Conservation (phyloP, 495 filamentous ascomycete species). For the Penicillium soppii region DNA sequence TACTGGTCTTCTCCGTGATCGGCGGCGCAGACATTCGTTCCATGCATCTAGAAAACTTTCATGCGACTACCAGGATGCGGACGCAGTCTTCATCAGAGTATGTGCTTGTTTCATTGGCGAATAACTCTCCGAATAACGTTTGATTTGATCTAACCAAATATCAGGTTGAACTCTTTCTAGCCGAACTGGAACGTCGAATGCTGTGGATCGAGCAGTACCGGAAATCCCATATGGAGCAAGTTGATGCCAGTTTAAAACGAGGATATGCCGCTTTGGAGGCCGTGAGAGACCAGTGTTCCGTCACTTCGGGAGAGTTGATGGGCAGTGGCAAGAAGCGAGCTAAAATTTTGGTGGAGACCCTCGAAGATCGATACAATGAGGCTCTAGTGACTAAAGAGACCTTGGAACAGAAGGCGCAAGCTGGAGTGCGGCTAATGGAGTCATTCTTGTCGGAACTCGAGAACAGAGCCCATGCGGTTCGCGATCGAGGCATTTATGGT, state of each 20-base stretch:
- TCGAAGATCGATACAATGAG: constrained; percentile 89
- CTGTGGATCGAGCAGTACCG: constrained; percentile 89
- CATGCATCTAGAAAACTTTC: constrained; percentile 60
- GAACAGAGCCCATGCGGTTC: constrained; percentile 71
- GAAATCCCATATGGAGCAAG: constrained; percentile 72
- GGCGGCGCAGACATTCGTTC: constrained; percentile 64
- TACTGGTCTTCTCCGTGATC: constrained; percentile 40
- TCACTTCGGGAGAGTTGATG: constrained; percentile 88
- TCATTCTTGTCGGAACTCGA: constrained; percentile 81
- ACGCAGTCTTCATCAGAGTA: constrained; percentile 66
- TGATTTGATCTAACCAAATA: constrained; percentile 8
- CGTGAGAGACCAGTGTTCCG: constrained; percentile 81
- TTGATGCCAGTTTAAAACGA: constrained; percentile 77
- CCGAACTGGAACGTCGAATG: constrained; percentile 80
- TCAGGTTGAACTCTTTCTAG: constrained; percentile 85
- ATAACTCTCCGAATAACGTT: constrained; percentile 12
- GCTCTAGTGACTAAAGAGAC: constrained; percentile 83
- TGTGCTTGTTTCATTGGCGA: constrained; percentile 3
- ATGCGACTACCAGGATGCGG: constrained; percentile 61
- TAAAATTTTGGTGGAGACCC: constrained; percentile 85
- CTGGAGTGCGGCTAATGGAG: constrained; percentile 84
- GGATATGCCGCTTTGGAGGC: constrained; percentile 85
- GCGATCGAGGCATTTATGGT: constrained; percentile 57
- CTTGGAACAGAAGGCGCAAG: constrained; percentile 85
- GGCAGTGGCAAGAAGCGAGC: constrained; percentile 82